A percentile compares a stretch with the other conserved stretches of the same genome.
These are phyloP conservation scores for Urochloa ruziziensis DNA, from an alignment of 176 grass and related monocot genomes.

Conservation along the genomic window DNA sequence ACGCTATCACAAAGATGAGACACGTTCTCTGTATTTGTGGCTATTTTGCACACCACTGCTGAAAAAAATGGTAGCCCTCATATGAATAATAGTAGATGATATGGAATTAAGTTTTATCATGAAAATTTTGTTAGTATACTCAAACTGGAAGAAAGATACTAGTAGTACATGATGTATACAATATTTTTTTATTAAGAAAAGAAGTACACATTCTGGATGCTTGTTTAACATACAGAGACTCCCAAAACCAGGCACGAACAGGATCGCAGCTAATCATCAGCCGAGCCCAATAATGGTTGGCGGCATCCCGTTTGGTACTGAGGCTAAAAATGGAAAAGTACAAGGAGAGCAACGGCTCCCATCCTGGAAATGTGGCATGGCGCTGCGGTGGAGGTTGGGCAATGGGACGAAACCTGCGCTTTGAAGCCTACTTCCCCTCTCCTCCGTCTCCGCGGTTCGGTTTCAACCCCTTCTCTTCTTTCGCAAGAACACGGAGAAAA, in stretches of 20 bases:
- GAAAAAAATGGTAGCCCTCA: not conserved
- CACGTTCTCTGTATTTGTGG: not conserved
- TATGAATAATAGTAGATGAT: not conserved
- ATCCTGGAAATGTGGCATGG: conserved; percentile 30
- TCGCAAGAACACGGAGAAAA: conserved; percentile 28
- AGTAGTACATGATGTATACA: too few species aligned
- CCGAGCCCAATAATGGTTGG: conserved; percentile 7
- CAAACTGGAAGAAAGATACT: too few species aligned
- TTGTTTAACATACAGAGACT: not conserved
- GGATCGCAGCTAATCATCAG: not conserved
- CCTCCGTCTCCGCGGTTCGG: conserved; percentile 10
- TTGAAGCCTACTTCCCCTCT: conserved; percentile 42
- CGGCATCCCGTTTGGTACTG: not conserved
- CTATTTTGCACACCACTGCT: not conserved
- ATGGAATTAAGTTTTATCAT: not conserved
- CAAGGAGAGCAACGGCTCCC: not conserved
- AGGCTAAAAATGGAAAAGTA: conserved; percentile 44
- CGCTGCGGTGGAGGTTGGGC: conserved; percentile 31
- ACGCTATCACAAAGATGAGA: not conserved
- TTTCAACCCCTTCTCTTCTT: conserved; percentile 49
- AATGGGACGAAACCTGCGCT: conserved; percentile 38
- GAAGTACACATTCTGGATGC: not conserved
- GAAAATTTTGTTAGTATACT: not conserved
- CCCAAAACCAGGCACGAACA: not conserved
- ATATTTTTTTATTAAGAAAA: too few species aligned